Conservation (phyloP, 805 yeast species). For the Yarrowia divulgata region DNA sequence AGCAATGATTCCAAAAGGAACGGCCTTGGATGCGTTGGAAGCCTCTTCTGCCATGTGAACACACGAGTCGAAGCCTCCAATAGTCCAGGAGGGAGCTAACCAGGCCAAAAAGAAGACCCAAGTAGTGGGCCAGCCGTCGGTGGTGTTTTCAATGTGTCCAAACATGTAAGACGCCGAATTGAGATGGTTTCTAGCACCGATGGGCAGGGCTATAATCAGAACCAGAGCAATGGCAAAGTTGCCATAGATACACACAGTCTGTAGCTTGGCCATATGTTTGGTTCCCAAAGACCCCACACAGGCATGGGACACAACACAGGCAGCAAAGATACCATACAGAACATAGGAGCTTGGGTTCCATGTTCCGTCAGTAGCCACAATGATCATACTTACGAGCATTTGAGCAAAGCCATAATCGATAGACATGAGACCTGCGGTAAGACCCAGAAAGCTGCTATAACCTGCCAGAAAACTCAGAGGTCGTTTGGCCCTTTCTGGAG, state of each 20-base stretch:
- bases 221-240: slow-evolving; percentile 62
- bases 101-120: slow-evolving; percentile 62
- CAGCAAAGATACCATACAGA: slow-evolving; percentile 71
- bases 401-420: too few relatives aligned
- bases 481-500: slow-evolving; percentile 62
- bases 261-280: slow-evolving; percentile 62
- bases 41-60: slow-evolving; percentile 71
- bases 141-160: slow-evolving; percentile 57
- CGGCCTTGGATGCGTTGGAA: slow-evolving; percentile 63
- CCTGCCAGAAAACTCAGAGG: slow-evolving; percentile 69
- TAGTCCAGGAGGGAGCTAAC: slow-evolving; percentile 78
- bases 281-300: slow-evolving; percentile 64
- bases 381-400: too few relatives aligned
- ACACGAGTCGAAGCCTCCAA: slow-evolving; percentile 71
- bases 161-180: slow-evolving; percentile 63
- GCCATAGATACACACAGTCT: slow-evolving; percentile 62
- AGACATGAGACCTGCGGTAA: too few relatives aligned
- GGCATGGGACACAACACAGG: slow-evolving; percentile 62
- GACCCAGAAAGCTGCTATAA: too few relatives aligned
- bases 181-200: slow-evolving; percentile 49
- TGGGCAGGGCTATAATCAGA: slow-evolving; percentile 49
- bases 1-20: slow-evolving; percentile 69
- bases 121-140: slow-evolving; percentile 64
- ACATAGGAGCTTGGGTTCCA: too few relatives aligned
- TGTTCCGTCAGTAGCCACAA: too few relatives aligned